Percentiles rank a stretch among this genome's conserved stretches.
Conservation (phyloP, 306 rosid species). For the Luffa aegyptiaca region DNA sequence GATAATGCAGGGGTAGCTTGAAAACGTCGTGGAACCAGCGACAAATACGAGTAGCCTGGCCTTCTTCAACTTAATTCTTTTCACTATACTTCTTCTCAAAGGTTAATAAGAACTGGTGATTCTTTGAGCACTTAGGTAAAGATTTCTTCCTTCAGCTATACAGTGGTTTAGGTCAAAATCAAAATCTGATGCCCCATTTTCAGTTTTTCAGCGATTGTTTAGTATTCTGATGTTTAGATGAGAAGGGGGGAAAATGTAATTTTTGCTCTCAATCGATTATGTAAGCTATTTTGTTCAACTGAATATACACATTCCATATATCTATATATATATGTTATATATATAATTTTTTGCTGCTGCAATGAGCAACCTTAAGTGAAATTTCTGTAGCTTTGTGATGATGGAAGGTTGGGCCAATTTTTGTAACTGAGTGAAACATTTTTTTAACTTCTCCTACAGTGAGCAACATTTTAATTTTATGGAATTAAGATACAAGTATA, state of each 20-base stretch:
- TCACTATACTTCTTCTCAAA: background rate
- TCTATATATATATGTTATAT: background rate
- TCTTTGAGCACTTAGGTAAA: background rate
- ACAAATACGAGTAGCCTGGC: background rate
- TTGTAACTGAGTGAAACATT: background rate
- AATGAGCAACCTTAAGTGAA: background rate
- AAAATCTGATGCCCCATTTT: background rate
- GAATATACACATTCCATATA: background rate
- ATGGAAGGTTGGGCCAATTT: background rate
- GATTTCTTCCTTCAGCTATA: conserved; percentile 1
- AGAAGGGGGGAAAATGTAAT: background rate
- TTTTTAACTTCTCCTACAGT: background rate
- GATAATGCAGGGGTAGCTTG: conserved; percentile 4
- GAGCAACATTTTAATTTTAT: background rate
- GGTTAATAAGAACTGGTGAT: conserved; percentile 12
- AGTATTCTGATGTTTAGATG: background rate
- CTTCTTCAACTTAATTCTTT: conserved; percentile 8
- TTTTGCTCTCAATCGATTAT: background rate
- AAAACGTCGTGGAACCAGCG: background rate
- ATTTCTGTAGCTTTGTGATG: background rate
- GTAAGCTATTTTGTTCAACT: background rate
- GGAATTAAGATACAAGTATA: too few relatives aligned
- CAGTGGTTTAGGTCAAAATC: background rate
- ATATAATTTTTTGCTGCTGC: background rate
- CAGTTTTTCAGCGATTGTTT: conserved; percentile 17